A percentile compares a stretch with the other conserved stretches of the same genome.
These are phyloP conservation scores for Trametes maxima DNA, from an alignment of 768 basidiomycete genomes.

Conservation along the genomic window DNA sequence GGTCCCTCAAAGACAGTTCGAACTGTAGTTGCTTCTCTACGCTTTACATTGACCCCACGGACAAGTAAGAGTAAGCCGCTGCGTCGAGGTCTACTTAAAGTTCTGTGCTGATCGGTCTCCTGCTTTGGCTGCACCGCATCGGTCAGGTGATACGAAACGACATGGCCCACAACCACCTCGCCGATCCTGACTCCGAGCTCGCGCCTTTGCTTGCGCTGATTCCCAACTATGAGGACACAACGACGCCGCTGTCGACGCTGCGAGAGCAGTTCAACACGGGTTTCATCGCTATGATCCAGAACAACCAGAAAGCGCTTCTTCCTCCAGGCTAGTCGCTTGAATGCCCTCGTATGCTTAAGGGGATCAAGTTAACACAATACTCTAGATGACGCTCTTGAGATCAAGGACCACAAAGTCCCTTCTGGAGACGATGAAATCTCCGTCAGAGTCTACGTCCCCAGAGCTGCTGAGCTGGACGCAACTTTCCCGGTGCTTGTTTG, in stretches of 20 bases:
- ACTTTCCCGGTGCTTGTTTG: neutral
- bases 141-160: no score
- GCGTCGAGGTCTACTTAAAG: no score
- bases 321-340: neutral
- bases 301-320: neutral
- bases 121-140: no score
- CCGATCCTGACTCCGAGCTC: conserved; percentile 1
- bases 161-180: neutral
- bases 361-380: no score
- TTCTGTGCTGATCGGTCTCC: no score
- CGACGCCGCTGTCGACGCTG: neutral
- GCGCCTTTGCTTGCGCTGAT: neutral
- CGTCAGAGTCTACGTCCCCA: neutral
- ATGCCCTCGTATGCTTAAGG: neutral
- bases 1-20: no score
- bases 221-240: neutral
- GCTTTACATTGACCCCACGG: no score
- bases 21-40: no score
- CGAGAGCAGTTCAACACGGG: neutral
- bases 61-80: no score
- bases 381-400: neutral
- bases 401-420: neutral
- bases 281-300: neutral
- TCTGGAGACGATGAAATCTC: neutral
- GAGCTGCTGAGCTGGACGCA: neutral